Evolutionary conservation across 1,284 basidiomycete genomes (phyloP).

Genomic region (Ceratobasidium sp.): DNA sequence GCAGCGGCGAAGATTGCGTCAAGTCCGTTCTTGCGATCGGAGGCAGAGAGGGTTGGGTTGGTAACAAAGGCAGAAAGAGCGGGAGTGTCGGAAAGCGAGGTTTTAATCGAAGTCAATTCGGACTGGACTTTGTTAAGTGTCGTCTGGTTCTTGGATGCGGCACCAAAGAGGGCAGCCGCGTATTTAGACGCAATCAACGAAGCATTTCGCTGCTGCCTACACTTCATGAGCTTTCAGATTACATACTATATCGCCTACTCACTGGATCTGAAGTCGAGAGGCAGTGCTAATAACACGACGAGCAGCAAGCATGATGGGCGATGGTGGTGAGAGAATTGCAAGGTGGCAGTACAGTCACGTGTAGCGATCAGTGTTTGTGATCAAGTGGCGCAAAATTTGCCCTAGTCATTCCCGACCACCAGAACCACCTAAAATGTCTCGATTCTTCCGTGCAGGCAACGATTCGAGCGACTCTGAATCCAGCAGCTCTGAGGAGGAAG

Average conservation of each 20-base stretch:
- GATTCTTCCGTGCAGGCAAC: constrained; percentile 76
- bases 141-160: constrained; percentile 87
- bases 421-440: constrained; percentile 71
- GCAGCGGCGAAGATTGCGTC: constrained; percentile 71
- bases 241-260: not conserved
- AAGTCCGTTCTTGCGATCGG: constrained; percentile 81
- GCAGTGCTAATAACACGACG: constrained; percentile 28
- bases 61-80: constrained; percentile 78
- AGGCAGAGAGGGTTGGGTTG: constrained; percentile 89
- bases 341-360: constrained; percentile 8
- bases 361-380: constrained; percentile 15
- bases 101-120: constrained; percentile 81
- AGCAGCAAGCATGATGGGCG: constrained; percentile 35
- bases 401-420: constrained; percentile 16
- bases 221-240: not conserved
- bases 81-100: constrained; percentile 73
- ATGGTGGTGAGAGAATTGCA: constrained; percentile 41
- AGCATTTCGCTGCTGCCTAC: constrained; percentile 56
- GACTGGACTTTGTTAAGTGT: constrained; percentile 83
- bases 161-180: constrained; percentile 92
- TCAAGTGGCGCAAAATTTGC: constrained; percentile 41
- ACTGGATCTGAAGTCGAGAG: constrained; percentile 28
- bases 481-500: constrained; percentile 82
- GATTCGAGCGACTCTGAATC: constrained; percentile 85
- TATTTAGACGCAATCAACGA: constrained; percentile 89